Conservation (phyloP, 2,329 filamentous ascomycete species). For the Xylaria sp. region DNA sequence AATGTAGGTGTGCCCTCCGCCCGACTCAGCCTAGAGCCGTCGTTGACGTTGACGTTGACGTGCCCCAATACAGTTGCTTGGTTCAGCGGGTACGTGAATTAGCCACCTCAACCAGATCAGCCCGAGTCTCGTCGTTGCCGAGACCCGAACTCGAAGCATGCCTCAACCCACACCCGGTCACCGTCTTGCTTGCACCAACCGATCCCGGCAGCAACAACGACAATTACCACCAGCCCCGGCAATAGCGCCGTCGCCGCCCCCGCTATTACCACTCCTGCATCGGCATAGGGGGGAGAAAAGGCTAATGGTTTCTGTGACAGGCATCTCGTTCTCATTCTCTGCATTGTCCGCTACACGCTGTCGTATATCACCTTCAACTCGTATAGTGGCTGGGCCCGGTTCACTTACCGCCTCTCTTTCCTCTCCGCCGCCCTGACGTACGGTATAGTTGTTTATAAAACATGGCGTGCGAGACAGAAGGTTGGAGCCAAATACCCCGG, state of each 20-base stretch:
- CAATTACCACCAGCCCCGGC: background rate
- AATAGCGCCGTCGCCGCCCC: too few relatives aligned
- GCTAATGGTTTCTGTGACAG: slow-evolving; percentile 57
- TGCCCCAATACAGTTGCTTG: slow-evolving; percentile 69
- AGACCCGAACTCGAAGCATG: slow-evolving; percentile 9
- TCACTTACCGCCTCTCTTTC: slow-evolving; percentile 92
- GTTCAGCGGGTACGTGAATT: slow-evolving; percentile 77
- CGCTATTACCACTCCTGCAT: background rate
- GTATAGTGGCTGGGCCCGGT: slow-evolving; percentile 78
- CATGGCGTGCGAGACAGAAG: slow-evolving; percentile 86
- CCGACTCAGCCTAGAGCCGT: slow-evolving; percentile 39
- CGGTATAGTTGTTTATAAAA: slow-evolving; percentile 99
- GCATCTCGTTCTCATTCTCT: slow-evolving; percentile 86
- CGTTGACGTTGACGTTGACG: slow-evolving; percentile 55
- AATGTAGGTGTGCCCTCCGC: slow-evolving; percentile 79
- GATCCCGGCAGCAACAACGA: background rate
- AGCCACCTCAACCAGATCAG: slow-evolving; percentile 12
- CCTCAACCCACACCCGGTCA: slow-evolving; percentile 4
- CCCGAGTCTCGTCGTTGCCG: background rate
- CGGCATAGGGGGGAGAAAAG: background rate
- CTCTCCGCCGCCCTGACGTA: slow-evolving; percentile 91
- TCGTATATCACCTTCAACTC: slow-evolving; percentile 93
- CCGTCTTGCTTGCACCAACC: slow-evolving; percentile 1
- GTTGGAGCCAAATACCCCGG: slow-evolving; percentile 71
- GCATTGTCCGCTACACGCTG: slow-evolving; percentile 82